Base-by-base conservation (phyloP, 2,329 filamentous ascomycete genomes). In the Penicillium nordicum region DNA sequence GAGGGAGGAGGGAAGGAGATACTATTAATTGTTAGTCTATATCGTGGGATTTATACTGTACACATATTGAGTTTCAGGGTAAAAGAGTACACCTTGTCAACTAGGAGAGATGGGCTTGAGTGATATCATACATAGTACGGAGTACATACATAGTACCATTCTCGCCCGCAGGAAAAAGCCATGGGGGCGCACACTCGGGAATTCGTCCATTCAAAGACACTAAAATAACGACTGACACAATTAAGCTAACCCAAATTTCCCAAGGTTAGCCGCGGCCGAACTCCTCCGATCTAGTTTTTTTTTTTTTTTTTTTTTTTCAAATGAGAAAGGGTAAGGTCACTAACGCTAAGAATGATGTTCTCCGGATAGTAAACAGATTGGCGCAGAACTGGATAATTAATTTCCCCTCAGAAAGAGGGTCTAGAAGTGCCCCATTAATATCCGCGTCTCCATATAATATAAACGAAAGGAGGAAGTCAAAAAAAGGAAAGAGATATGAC, bases 201-300 rank as follows among this genome's bases (percentile, higher is more conserved):
- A 49, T 34, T 21, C 21, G 34, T 23, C 49, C 49, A 36, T 27
- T 44, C 29, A 51, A 44, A 18, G 27, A 42, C 44, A 18, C 11
- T 46, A 11, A 30, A 37, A 36, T 21, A 11, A 37, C n/a, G 2
- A 32, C 29, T 7, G 12, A 12, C 30, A 46, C 14, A 42, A 29
- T 18, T 9, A 34, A 42, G 40, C 53, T 50, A 58, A 55, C 50
- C 49, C 49, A 60, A 60, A 42, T 27, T 42, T 42, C 8, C 4
- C 23, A 43, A 11, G 23, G 41, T 23, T 46, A 58, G 45, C 50
- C 40, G 32, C 47, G 53, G 42, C 61, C 52, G 61, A 63, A 40
- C 29, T 57, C 9, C 57, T 63, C 61, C 57, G 59, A 43, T 47
- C 42, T 51, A n/a, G 8, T 1, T 18, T 18, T 18, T 18, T 18